These are phyloP conservation scores for Melanogaster broomeanus DNA, from an alignment of 768 basidiomycete genomes.

Conservation along the genomic window DNA sequence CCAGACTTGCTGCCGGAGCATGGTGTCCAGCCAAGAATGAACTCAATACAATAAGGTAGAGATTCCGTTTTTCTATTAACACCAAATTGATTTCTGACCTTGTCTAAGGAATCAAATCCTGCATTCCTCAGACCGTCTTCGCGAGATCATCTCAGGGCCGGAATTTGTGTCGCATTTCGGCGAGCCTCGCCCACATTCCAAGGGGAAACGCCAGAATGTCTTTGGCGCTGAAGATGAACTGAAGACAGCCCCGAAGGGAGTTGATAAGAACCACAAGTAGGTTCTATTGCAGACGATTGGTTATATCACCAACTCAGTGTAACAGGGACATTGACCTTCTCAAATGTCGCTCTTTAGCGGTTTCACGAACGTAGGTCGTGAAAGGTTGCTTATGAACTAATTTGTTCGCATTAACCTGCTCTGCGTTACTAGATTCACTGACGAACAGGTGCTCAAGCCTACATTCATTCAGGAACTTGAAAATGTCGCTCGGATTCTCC, in stretches of 20 bases:
- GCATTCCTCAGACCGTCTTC: conserved; percentile 60
- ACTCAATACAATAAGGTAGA: conserved; percentile 70
- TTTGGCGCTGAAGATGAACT: conserved; percentile 89
- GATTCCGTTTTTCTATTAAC: conserved; percentile 1
- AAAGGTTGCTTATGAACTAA: background rate
- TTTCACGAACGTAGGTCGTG: conserved; percentile 54
- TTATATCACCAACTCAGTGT: background rate
- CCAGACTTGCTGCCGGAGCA: conserved; percentile 74
- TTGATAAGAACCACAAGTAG: conserved; percentile 79
- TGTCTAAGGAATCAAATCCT: conserved; percentile 59
- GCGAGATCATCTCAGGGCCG: conserved; percentile 62
- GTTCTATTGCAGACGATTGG: conserved; percentile 12
- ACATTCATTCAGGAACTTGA: conserved; percentile 66
- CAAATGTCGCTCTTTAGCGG: conserved; percentile 78
- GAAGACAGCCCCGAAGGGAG: conserved; percentile 89
- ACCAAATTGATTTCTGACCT: background rate
- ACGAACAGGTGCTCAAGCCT: conserved; percentile 66
- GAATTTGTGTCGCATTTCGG: conserved; percentile 83
- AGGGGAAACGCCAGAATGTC: conserved; percentile 69
- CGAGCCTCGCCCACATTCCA: conserved; percentile 56
- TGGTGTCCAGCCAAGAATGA: conserved; percentile 84
- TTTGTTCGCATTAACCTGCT: conserved; percentile 17
- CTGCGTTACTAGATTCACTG: conserved; percentile 56
- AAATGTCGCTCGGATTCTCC: conserved; percentile 52
- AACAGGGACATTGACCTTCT: conserved; percentile 88